Base-by-base conservation (phyloP, 257 asterid species). In the Penstemon newberryi region DNA sequence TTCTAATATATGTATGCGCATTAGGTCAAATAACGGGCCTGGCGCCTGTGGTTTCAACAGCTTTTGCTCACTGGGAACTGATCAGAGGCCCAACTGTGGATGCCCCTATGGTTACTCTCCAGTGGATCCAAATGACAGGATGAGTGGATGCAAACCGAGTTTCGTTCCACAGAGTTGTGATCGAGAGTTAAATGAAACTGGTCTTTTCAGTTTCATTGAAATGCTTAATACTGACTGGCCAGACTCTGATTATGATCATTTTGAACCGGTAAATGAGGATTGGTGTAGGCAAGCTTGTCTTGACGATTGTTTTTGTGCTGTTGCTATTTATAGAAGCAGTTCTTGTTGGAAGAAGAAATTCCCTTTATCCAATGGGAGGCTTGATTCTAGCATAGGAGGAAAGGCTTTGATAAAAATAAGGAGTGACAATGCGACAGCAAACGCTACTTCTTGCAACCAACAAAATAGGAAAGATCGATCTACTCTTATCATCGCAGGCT, bases 11-110 rank as follows among this genome's bases (percentile, higher is more conserved):
- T 82, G 90, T 56, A 0, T 8, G 3, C 0, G 1, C 0, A 43
- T 84, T 8, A 4, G 0, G 0, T 66, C 41, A 37, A 3, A 3
- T 0, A 43, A 39, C 0, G 85, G 81, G 3, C 39, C 76, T 0
- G 87, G 90, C 0, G 84, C 77, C 4, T 85, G 90, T 49, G 88
- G 88, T 0, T 76, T 55, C 41, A 85, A 85, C 47, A 79, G 82
- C 41, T 11, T 71, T 1, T 84, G 86, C 60, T n/a, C 49, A 5
- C 3, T 76, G 40, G 73, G 67, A 45, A 7, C 9, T 38, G 63
- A 72, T 68, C 65, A 56, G 9, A 79, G 59, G 39, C 76, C 85
- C 0, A 25, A 5, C 25, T 84, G 89, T 63, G 15, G 13, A 2
- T 84, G 89, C 66, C 87, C 87, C 0, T 0, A 0, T 0, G 75